Evolutionary conservation across 78 protist genomes (phyloP), one percentile per base, ranked within the genome.

Genomic region (Chrysochromulina tobinii): DNA sequence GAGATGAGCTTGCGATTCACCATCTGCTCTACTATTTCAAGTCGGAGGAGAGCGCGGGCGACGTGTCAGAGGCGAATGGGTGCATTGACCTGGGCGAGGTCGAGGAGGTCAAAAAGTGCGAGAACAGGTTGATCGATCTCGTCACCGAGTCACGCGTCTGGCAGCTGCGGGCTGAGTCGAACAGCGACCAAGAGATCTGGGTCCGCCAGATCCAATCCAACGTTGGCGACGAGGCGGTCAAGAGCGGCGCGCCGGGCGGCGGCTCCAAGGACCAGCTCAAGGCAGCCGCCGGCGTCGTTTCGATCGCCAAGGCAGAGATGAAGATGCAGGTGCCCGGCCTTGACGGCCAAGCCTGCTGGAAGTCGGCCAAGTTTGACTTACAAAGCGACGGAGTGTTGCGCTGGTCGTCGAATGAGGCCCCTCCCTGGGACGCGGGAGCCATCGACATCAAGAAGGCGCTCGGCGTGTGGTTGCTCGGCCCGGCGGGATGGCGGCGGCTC

Each of bases 401-500:
- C 8, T 68, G 77, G 77, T 2, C 14, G 48, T 2, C 51, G 11
- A 50, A 14, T 50, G 48, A 68, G 50, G 48, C 77, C 50, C 3
- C 50, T 27, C 77, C 48, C 11, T 25, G 27, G 48, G 77, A n/a
- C 50, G 77, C 4, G 77, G 77, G 77, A 3, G 4, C 14, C 14
- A n/a, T n/a, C 50, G 77, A 68, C 77, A 14, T 68, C 12, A 3
- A 14, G 12, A 17, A n/a, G 12, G 50, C 48, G 12, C 27, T 68
- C 51, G 77, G 77, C 27, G 77, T 68, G 27, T 68, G 77, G 77
- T 50, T 68, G 77, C 50, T 68, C 51, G 77, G 77, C 77, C 50
- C 77, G 51, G 50, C 77, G 14, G 77, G 77, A 3, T 68, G 27
- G 77, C 77, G 77, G 3, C 77, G 77, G 5, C 77, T 68, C 51